Evolutionary conservation across 257 asterid genomes (phyloP), one percentile per base, ranked within the genome.

Genomic region (Nicotiana attenuata): DNA sequence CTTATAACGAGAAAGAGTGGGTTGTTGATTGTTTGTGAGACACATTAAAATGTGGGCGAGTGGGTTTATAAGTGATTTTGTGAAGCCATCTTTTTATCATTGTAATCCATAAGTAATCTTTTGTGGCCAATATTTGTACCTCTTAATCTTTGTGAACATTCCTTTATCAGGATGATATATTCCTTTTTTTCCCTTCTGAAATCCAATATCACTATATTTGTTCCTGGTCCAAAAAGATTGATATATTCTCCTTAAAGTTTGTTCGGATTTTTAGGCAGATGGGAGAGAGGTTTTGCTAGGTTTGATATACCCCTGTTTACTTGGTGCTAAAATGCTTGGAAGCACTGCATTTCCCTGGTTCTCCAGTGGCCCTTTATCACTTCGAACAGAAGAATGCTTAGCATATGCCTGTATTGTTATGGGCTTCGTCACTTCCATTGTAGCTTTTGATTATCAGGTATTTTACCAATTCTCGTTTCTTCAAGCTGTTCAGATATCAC

Each of bases 361-460:
- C 26, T 86, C 85, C 80, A 90, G 87, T 50, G 97, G 91, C 60
- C 89, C 93, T 59, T 82, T 93, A 53, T 85, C 90, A 73, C 80
- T 96, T 73, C 90, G 97, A 50, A 86, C 88, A 16, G 98, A 96
- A 90, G 98, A 93, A 81, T 94, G 81, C 88, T 85, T 96, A 76
- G 63, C 85, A 2, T 94, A 89, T 78, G 86, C 84, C 52, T 90
- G 90, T 81, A 61, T 78, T 22, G 53, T 82, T 82, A 94, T 94
- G 98, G 99, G 97, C 45, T 79, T 87, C 52, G 87, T 84, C 85
- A 84, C 92, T 83, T 88, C 92, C 50, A 11, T 90, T 35, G 89
- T 91, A 79, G 98, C 98, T 69, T 94, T 90, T 85, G 98, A 96
- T 88, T 96, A 96, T 88, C 97, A 96, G 98, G 99, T 93, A 69